phyloP scores from a whole-genome alignment of 1,284 basidiomycete genomes.

The Sparassis latifolia region DNA sequence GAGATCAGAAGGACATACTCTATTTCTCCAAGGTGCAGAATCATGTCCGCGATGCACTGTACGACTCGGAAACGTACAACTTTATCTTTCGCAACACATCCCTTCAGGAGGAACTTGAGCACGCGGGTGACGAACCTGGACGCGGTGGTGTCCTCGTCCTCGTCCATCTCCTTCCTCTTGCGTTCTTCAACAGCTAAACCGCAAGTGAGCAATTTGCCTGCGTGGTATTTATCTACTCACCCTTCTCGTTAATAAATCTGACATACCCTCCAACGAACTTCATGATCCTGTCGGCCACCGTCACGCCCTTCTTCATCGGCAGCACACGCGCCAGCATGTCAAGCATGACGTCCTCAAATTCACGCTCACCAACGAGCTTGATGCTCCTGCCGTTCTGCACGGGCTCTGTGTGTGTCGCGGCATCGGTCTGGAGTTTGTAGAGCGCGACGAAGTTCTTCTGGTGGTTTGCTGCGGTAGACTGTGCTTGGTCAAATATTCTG shows the following conservation, averaged over 20 bases:
- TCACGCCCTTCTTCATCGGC: constrained; percentile 79
- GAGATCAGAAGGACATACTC: constrained; percentile 49
- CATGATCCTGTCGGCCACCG: constrained; percentile 74
- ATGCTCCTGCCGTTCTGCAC: constrained; percentile 43
- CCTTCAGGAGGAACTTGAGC: constrained; percentile 74
- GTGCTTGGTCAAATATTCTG: constrained; percentile 78
- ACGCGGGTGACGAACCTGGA: constrained; percentile 73
- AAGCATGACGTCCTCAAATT: constrained; percentile 73
- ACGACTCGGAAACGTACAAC: constrained; percentile 78
- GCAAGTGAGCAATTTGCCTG: background rate
- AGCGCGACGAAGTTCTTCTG: constrained; percentile 89
- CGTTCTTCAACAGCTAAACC: constrained; percentile 27
- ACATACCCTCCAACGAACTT: constrained; percentile 86
- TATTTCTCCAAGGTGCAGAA: constrained; percentile 75
- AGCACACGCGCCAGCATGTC: constrained; percentile 69
- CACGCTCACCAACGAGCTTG: constrained; percentile 73
- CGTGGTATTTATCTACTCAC: constrained; percentile 34
- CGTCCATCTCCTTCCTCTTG: constrained; percentile 36
- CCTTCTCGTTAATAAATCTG: constrained; percentile 73
- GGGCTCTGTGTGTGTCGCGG: constrained; percentile 50
- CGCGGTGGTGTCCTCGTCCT: constrained; percentile 66
- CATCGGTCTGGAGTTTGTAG: constrained; percentile 75
- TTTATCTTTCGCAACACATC: constrained; percentile 89
- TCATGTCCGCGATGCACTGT: constrained; percentile 76
- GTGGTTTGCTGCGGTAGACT: constrained; percentile 79